These are phyloP conservation scores for Acer saccharum DNA, from an alignment of 345 rosid species.

Conservation along the genomic window DNA sequence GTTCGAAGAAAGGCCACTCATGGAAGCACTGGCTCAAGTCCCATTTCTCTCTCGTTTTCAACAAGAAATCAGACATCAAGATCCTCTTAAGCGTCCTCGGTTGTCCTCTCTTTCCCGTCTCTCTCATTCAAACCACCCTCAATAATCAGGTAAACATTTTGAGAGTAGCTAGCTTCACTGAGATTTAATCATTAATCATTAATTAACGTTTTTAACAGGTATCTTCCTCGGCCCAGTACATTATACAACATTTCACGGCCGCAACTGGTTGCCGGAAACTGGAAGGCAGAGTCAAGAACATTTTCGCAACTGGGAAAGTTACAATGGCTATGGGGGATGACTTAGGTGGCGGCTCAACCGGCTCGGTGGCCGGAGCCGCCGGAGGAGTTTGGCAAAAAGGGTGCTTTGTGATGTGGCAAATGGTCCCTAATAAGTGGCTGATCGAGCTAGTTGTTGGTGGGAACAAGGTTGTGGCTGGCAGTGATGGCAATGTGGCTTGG, in stretches of 20 bases:
- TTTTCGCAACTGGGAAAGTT: constrained; percentile 81
- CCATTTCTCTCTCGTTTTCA: constrained; percentile 50
- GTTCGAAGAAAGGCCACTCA: constrained; percentile 42
- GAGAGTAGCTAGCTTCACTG: too few relatives aligned
- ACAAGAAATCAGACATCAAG: constrained; percentile 60
- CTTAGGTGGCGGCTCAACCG: constrained; percentile 36
- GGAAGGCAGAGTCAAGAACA: constrained; percentile 65
- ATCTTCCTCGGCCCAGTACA: constrained; percentile 95
- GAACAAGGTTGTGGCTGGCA: constrained; percentile 81
- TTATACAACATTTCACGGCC: constrained; percentile 88
- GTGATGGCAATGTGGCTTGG: constrained; percentile 89
- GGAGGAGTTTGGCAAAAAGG: constrained; percentile 58
- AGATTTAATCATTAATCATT: too few relatives aligned
- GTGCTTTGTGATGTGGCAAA: constrained; percentile 99
- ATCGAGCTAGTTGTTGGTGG: constrained; percentile 80
- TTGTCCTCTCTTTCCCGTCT: constrained; percentile 88
- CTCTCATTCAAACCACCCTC: constrained; percentile 31
- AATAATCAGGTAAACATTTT: neutral
- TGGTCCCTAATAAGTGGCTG: constrained; percentile 91
- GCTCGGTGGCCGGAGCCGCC: constrained; percentile 33
- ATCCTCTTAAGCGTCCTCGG: constrained; percentile 79
- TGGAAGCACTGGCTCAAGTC: constrained; percentile 78
- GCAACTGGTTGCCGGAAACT: constrained; percentile 92
- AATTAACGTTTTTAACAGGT: constrained; percentile 41
- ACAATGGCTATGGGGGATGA: constrained; percentile 82